phyloP scores from a whole-genome alignment of 1,139 yeast species.

The Diutina pseudorugosa region DNA sequence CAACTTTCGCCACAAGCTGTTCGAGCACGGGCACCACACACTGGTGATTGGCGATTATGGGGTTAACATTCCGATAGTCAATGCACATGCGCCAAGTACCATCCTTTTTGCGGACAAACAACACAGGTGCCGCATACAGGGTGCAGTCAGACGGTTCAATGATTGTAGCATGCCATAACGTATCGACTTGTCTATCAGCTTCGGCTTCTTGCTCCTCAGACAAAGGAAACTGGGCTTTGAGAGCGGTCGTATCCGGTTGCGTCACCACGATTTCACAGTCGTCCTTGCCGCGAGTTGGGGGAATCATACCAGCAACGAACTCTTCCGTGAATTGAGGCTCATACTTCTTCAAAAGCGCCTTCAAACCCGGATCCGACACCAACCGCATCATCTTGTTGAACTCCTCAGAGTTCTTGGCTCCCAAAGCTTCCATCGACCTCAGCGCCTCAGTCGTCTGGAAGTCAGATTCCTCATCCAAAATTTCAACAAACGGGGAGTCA shows the following conservation, averaged over 20 bases:
- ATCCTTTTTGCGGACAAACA: not conserved
- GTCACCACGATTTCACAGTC: not conserved
- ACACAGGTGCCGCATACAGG: not conserved
- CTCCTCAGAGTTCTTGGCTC: too few species aligned
- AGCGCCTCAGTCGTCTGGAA: not conserved
- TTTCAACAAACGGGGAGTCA: not conserved
- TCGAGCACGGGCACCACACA: not conserved
- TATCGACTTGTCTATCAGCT: not conserved
- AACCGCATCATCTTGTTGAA: too few species aligned
- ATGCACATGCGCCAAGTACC: not conserved
- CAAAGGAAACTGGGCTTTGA: not conserved
- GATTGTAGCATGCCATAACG: not conserved
- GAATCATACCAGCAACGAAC: not conserved
- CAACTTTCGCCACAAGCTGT: not conserved
- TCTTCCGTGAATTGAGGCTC: not conserved
- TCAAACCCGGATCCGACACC: too few species aligned
- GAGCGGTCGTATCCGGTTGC: not conserved
- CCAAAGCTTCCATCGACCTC: not conserved
- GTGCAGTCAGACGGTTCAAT: not conserved
- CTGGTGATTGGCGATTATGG: not conserved
- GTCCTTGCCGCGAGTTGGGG: not conserved
- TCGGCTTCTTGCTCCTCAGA: not conserved
- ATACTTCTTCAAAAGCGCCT: not conserved
- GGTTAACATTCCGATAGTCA: not conserved
- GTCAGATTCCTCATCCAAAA: not conserved